Conservation (phyloP, 1,139 yeast genomes). For the Yamadazyma oceani region DNA sequence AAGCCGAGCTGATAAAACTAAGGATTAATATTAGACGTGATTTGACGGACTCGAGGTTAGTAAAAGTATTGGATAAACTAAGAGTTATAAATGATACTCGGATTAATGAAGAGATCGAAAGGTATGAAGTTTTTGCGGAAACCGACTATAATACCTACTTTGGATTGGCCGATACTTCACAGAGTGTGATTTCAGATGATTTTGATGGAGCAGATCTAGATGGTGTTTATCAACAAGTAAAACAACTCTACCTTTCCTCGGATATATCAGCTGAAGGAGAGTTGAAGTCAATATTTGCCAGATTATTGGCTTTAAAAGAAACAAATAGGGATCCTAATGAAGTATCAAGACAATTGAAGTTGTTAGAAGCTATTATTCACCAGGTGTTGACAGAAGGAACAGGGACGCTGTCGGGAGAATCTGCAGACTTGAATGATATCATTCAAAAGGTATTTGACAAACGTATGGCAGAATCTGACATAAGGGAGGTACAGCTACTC, state of each 20-base stretch:
- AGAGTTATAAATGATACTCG: conserved; percentile 37
- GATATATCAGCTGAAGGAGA: conserved; percentile 15
- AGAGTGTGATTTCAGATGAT: conserved; percentile 12
- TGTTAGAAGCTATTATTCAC: conserved; percentile 33
- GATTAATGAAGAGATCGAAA: conserved; percentile 45
- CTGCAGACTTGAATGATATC: conserved; percentile 28
- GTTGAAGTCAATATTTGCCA: conserved; percentile 12
- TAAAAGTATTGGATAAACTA: conserved; percentile 38
- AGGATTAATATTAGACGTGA: conserved; percentile 40
- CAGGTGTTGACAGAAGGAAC: conserved; percentile 26
- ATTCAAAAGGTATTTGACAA: conserved; percentile 38
- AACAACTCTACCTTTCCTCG: conserved; percentile 15
- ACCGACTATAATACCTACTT: conserved; percentile 36
- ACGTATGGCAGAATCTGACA: conserved; percentile 33
- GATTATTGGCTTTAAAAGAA: conserved; percentile 22
- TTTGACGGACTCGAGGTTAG: conserved; percentile 41
- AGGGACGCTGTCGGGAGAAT: conserved; percentile 24
- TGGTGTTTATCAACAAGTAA: conserved; percentile 17
- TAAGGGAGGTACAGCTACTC: conserved; percentile 35
- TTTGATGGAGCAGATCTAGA: conserved; percentile 20
- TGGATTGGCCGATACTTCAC: conserved; percentile 13
- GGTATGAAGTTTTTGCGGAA: conserved; percentile 41
- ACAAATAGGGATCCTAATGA: conserved; percentile 23
- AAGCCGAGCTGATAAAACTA: conserved; percentile 29
- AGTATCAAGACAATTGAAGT: conserved; percentile 23